Percentiles rank a stretch among this genome's conserved stretches.
phyloP scores from a whole-genome alignment of 441 rosid genomes.

The Cnidoscolus chayamansa region DNA sequence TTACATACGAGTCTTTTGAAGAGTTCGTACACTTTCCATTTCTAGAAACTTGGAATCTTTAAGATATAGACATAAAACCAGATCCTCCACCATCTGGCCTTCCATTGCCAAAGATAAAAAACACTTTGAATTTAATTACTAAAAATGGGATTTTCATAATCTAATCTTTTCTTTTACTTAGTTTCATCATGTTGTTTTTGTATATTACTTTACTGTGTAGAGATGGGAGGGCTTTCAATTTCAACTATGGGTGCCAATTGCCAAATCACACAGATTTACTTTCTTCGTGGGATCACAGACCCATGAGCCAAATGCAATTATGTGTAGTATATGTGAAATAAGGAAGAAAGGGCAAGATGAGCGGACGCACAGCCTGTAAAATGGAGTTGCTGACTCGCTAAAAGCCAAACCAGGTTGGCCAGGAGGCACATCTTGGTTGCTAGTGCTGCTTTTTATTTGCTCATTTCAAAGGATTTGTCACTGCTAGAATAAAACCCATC shows the following conservation, averaged over 20 bases:
- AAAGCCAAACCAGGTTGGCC: conserved; percentile 32
- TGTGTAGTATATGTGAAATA: not conserved
- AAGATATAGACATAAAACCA: not conserved
- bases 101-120: not conserved
- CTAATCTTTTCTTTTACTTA: too few relatives aligned
- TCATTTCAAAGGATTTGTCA: not conserved
- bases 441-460: not conserved
- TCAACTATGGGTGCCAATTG: conserved; percentile 8
- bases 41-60: conserved; percentile 21
- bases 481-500: not conserved
- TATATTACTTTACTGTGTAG: not conserved
- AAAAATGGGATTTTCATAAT: not conserved
- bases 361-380: conserved; percentile 25
- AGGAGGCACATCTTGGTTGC: conserved; percentile 16
- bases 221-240: not conserved
- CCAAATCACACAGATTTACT: not conserved
- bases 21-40: conserved; percentile 10
- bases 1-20: conserved; percentile 20
- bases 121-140: not conserved
- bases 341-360: not conserved
- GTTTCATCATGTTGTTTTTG: too few relatives aligned
- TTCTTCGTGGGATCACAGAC: too few relatives aligned
- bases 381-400: conserved; percentile 13
- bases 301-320: not conserved
- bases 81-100: conserved; percentile 8